Conservation (phyloP, 139 green algal species). For the Penium margaritaceum region DNA sequence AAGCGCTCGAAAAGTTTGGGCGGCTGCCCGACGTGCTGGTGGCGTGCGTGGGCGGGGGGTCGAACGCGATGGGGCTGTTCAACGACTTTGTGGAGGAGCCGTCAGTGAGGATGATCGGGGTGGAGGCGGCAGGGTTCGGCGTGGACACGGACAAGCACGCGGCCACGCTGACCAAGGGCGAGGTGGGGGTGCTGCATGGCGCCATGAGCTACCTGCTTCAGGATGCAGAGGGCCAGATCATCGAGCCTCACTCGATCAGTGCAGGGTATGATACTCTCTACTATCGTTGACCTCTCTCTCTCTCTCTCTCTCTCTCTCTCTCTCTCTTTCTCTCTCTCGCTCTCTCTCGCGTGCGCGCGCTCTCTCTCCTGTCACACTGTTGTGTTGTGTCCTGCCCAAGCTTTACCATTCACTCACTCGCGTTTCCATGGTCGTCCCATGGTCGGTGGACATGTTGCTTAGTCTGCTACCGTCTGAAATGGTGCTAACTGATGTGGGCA, state of each 20-base stretch:
- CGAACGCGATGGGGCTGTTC: slow-evolving; percentile 96
- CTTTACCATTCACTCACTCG: not conserved
- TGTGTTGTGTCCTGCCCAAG: not conserved
- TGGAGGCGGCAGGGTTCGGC: slow-evolving; percentile 67
- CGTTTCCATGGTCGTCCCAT: too few relatives aligned
- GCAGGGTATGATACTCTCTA: slow-evolving; percentile 58
- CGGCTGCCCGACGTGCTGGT: slow-evolving; percentile 83
- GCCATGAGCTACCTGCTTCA: slow-evolving; percentile 91
- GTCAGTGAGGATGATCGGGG: slow-evolving; percentile 58
- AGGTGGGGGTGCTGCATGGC: slow-evolving; percentile 90
- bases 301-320: not conserved
- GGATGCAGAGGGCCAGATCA: slow-evolving; percentile 90
- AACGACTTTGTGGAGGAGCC: slow-evolving; percentile 88
- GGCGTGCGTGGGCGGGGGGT: slow-evolving; percentile 91
- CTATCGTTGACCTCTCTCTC: too few relatives aligned
- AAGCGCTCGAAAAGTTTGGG: slow-evolving; percentile 62
- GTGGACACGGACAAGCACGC: slow-evolving; percentile 81
- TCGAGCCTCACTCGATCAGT: slow-evolving; percentile 94
- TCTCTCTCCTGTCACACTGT: not conserved
- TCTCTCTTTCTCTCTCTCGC: too few relatives aligned
- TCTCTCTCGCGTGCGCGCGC: too few relatives aligned
- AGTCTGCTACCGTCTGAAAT: too few relatives aligned
- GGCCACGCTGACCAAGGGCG: slow-evolving; percentile 83
- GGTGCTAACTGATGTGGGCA: too few relatives aligned
- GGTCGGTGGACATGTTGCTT: too few relatives aligned